Evolutionary conservation across 495 filamentous ascomycete species (phyloP), one percentile per base, ranked within the genome.

Genomic region (Hyaloscypha variabilis): DNA sequence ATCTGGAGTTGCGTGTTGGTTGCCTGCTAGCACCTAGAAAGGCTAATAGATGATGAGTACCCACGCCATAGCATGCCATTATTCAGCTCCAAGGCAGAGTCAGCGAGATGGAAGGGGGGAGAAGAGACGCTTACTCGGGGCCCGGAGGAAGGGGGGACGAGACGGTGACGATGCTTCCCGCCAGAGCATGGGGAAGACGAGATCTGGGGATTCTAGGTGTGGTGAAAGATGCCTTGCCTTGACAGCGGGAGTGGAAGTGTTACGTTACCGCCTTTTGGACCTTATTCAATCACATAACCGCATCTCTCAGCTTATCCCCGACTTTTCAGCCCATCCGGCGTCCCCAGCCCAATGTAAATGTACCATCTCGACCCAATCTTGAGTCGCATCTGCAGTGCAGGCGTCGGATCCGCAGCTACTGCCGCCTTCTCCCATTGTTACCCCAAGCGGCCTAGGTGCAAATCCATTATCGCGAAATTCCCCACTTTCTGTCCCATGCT

Each of bases 1-100:
- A 19, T 17, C 11, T 10, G 10, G 39, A 14, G 39, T 14, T 46
- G 10, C 11, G 13, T 14, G 39, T 46, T 46, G 39, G 39, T 10
- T 46, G 39, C 39, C 39, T 46, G 39, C 39, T 17, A 46, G 39
- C 39, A 17, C 14, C 14, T 10, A 46, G 39, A 17, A 11, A 46
- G 39, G 39, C 39, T 46, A 46, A 46, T 14, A 46, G 39, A 46
- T 46, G 39, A 46, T 46, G 39, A 46, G 8, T 46, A 46, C 39
- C 4, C 39, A 46, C 39, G 10, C 17, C 4, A 17, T 46, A 46
- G 39, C 39, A 17, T 10, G 39, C 11, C 11, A 46, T 54, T 54
- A 46, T 19, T 54, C 51, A 54, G 51, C 51, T 54, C 23, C 8
- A 28, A 54, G 51, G 51, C 51, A 23, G 51, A 25, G 51, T 28